Evolutionary conservation across 768 basidiomycete genomes (phyloP), one percentile per base, ranked within the genome.

Genomic region (Mycena sanguinolenta): DNA sequence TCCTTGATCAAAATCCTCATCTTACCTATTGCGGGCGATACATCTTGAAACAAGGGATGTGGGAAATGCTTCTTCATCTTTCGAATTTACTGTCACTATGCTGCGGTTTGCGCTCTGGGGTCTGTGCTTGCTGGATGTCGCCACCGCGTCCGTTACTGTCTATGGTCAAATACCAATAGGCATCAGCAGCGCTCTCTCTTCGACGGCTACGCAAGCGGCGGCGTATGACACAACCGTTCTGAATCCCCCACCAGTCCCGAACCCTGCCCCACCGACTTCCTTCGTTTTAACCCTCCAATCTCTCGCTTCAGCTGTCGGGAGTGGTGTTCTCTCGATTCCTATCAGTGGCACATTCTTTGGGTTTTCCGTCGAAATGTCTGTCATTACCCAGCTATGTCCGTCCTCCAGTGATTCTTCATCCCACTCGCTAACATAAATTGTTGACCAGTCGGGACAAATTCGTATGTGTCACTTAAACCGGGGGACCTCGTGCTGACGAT

Each of bases 281-380:
- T 76, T 79, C 65, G 64, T 77, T 52, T 64, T 79, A 53, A 39
- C 69, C 25, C 65, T 82, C 0, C 76, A 63, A 39, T 38, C 61
- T 9, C 21, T 61, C 55, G 58, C 73, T 52, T 46, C 69, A 16
- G 60, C 69, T 23, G 74, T 73, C 12, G n/a, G 30, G 4, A 34
- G 46, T 19, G 75, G 73, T 39, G 44, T 21, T 4, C 70, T 83
- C 7, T 46, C 32, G 32, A 34, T 85, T 30, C 69, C 74, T 9
- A 82, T 83, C 63, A 76, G 74, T 34, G 85, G 83, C 38, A 74
- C 78, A 4, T 85, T 85, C 69, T 77, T 90, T 58, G 91, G 91
- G 0, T 91, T 91, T 72, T 87, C 85, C 1, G 82, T 92, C 42
- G 91, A 92, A 78, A 84, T 91, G 81, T 89, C 88, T 19, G 87